Conservation (phyloP, 2,329 filamentous ascomycete species). For the Colletotrichum sp. region DNA sequence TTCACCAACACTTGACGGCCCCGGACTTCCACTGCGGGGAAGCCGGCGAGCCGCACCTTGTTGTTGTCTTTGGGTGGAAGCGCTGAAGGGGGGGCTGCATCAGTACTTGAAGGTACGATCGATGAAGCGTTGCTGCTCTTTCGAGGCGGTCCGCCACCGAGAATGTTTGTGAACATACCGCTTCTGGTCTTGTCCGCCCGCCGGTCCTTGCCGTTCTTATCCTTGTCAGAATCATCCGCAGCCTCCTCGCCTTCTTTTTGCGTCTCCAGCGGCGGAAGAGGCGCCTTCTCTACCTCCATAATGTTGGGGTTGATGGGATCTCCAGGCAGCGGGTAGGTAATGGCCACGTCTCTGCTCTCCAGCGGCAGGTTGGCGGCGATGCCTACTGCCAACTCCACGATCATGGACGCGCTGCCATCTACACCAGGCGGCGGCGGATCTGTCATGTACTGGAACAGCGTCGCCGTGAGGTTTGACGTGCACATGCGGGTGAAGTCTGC, state of each 20-base stretch:
- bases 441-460: slow-evolving; percentile 74
- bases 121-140: slow-evolving; percentile 38
- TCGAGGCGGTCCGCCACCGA: slow-evolving; percentile 23
- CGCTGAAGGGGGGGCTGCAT: slow-evolving; percentile 41
- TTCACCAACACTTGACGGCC: slow-evolving; percentile 78
- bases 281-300: slow-evolving; percentile 86
- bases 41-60: slow-evolving; percentile 77
- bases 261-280: slow-evolving; percentile 65
- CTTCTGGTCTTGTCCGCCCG: slow-evolving; percentile 50
- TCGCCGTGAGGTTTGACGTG: slow-evolving; percentile 70
- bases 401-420: slow-evolving; percentile 89
- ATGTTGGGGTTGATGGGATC: slow-evolving; percentile 70
- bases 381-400: slow-evolving; percentile 86
- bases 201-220: slow-evolving; percentile 45
- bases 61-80: slow-evolving; percentile 48
- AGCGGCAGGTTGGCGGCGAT: slow-evolving; percentile 87
- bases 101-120: slow-evolving; percentile 36
- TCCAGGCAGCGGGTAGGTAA: slow-evolving; percentile 85
- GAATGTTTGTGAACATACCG: slow-evolving; percentile 44
- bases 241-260: slow-evolving; percentile 44
- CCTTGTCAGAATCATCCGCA: slow-evolving; percentile 44
- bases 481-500: slow-evolving; percentile 72
- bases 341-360: slow-evolving; percentile 88
- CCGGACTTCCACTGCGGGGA: slow-evolving; percentile 76
- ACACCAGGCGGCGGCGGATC: slow-evolving; percentile 81